phyloP scores from a whole-genome alignment of 768 basidiomycete species.

The Leccinellum luteum region DNA sequence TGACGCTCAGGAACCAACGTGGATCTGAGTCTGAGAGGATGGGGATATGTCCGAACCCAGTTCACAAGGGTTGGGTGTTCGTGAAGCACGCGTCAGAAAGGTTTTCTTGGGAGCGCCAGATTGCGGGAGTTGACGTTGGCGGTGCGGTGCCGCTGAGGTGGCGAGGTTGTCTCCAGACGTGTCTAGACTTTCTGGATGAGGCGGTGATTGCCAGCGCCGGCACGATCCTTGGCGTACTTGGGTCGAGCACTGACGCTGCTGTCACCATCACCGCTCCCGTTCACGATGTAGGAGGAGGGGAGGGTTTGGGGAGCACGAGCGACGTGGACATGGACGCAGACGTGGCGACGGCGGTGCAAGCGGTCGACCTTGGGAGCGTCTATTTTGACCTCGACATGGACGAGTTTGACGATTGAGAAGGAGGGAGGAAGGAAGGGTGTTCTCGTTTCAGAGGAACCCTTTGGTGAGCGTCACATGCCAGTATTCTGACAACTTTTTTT shows the following conservation, averaged over 20 bases:
- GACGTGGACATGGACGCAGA: not conserved
- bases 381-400: slow-evolving; percentile 20
- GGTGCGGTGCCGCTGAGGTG: slow-evolving; percentile 35
- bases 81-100: slow-evolving; percentile 55
- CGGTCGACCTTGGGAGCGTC: slow-evolving; percentile 18
- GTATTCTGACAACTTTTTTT: too few relatives aligned
- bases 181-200: slow-evolving; percentile 55
- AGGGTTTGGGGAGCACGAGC: slow-evolving; percentile 11
- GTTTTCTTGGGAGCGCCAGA: slow-evolving; percentile 58
- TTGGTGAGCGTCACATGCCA: too few relatives aligned
- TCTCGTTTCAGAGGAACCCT: too few relatives aligned
- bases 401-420: slow-evolving; percentile 24
- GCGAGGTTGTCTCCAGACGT: slow-evolving; percentile 63
- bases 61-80: slow-evolving; percentile 38
- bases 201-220: not conserved
- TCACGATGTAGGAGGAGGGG: not conserved
- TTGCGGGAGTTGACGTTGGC: slow-evolving; percentile 53
- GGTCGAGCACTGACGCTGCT: not conserved
- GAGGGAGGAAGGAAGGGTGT: not conserved
- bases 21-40: slow-evolving; percentile 24
- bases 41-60: slow-evolving; percentile 49
- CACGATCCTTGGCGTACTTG: not conserved
- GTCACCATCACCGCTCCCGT: not conserved
- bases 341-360: slow-evolving; percentile 14
- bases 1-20: not conserved